A percentile compares a stretch with the other conserved stretches of the same genome.
Conservation (phyloP, 306 rosid genomes). For the Hippophae gyantsensis region DNA sequence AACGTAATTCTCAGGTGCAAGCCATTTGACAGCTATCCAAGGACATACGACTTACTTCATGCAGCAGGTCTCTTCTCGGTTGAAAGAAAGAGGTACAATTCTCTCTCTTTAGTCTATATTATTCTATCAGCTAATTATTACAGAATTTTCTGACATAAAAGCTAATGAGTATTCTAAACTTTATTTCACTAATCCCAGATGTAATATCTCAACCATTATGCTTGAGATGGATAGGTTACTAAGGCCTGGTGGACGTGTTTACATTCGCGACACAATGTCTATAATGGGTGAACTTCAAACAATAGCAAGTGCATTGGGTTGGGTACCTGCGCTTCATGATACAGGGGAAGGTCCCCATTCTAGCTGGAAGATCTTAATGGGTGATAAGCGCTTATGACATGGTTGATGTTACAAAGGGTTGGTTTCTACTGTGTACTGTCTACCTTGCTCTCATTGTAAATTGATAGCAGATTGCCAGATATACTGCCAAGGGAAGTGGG, state of each 20-base stretch:
- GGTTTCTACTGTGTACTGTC: too few species aligned
- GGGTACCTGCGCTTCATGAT: constrained; percentile 39
- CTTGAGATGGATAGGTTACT: constrained; percentile 84
- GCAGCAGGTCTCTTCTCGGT: constrained; percentile 75
- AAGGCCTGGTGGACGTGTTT: constrained; percentile 77
- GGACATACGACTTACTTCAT: constrained; percentile 81
- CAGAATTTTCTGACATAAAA: background rate
- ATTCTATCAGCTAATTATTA: background rate
- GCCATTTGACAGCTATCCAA: constrained; percentile 89
- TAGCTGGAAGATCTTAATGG: constrained; percentile 62
- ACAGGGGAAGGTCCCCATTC: constrained; percentile 84
- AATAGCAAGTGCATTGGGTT: constrained; percentile 60
- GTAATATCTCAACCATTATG: constrained; percentile 72
- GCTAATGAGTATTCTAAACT: background rate
- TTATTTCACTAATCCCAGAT: constrained; percentile 34
- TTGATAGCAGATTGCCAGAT: too few species aligned
- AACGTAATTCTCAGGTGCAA: constrained; percentile 51
- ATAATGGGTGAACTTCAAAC: constrained; percentile 49
- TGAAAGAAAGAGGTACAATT: constrained; percentile 55
- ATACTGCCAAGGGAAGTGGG: too few species aligned
- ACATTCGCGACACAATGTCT: constrained; percentile 54
- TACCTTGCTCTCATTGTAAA: too few species aligned
- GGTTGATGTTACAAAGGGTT: too few species aligned
- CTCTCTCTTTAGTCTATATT: constrained; percentile 1
- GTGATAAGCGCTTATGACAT: constrained; percentile 53